Conservation (phyloP, 768 basidiomycete genomes). For the Pulveroboletus sp. region DNA sequence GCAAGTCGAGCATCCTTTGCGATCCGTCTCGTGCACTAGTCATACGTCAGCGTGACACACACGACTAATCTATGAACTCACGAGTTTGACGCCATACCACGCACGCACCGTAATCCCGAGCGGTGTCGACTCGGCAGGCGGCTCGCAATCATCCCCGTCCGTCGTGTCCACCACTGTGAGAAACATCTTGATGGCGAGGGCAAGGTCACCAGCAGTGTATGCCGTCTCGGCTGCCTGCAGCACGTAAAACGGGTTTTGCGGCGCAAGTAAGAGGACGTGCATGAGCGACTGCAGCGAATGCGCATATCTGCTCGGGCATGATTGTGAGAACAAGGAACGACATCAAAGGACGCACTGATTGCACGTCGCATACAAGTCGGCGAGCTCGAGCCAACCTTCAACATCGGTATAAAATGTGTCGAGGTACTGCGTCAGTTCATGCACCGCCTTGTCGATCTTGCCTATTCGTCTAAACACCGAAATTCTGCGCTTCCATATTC, state of each 20-base stretch:
- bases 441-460: slow-evolving; percentile 61
- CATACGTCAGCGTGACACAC: slow-evolving; percentile 4
- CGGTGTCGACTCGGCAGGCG: slow-evolving; percentile 48
- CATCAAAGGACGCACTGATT: slow-evolving; percentile 68
- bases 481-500: slow-evolving; percentile 78
- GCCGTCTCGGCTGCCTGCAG: slow-evolving; percentile 89
- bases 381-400: slow-evolving; percentile 86
- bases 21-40: slow-evolving; percentile 61
- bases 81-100: slow-evolving; percentile 84
- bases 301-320: slow-evolving; percentile 52
- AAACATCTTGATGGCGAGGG: slow-evolving; percentile 77
- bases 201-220: slow-evolving; percentile 72
- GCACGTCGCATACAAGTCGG: slow-evolving; percentile 72
- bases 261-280: slow-evolving; percentile 77
- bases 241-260: slow-evolving; percentile 82
- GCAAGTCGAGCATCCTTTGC: slow-evolving; percentile 37
- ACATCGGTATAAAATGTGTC: slow-evolving; percentile 89
- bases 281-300: slow-evolving; percentile 72
- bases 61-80: slow-evolving; percentile 39
- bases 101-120: slow-evolving; percentile 61
- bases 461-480: slow-evolving; percentile 65
- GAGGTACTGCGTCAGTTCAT: slow-evolving; percentile 68
- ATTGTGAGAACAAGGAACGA: not conserved
- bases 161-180: slow-evolving; percentile 79
- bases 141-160: slow-evolving; percentile 51